Percentiles rank a stretch among this genome's conserved stretches.
phyloP scores from a whole-genome alignment of 225 moss, liverwort and hornwort genomes.

The Bryoerythrophyllum caledonicum region DNA sequence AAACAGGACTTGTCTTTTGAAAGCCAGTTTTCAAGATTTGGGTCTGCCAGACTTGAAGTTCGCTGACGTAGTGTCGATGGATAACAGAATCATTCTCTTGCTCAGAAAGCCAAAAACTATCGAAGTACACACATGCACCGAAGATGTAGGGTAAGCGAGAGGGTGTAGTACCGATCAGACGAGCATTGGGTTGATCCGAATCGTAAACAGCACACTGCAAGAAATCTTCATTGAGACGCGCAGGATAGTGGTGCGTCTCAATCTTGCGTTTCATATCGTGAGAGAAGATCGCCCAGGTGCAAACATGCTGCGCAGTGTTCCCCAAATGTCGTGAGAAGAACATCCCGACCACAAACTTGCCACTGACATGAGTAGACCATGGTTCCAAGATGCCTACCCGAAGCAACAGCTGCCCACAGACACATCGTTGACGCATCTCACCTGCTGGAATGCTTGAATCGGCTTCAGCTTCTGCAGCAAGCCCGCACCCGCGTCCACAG shows the following conservation, averaged over 20 bases:
- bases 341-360: neutral
- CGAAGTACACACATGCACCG: neutral
- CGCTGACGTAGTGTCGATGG: neutral
- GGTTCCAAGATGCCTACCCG: neutral
- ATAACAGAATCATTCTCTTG: neutral
- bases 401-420: neutral
- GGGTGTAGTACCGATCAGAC: conserved; percentile 28
- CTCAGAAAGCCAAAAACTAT: neutral
- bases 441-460: conserved; percentile 43
- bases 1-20: neutral
- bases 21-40: neutral
- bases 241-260: conserved; percentile 46
- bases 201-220: conserved; percentile 49
- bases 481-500: conserved; percentile 30
- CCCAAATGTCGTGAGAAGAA: neutral
- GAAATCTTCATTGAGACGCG: conserved; percentile 46
- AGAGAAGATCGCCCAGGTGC: conserved; percentile 45
- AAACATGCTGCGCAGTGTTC: conserved; percentile 27
- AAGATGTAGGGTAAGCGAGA: neutral
- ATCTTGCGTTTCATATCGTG: conserved; percentile 49
- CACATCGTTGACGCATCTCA: neutral
- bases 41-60: too few relatives aligned
- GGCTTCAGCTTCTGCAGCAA: conserved; percentile 40
- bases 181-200: conserved; percentile 41
- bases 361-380: neutral